These are phyloP conservation scores for Jaenimonas drosophilae DNA, from an alignment of 208 protist species.

Conservation along the genomic window DNA sequence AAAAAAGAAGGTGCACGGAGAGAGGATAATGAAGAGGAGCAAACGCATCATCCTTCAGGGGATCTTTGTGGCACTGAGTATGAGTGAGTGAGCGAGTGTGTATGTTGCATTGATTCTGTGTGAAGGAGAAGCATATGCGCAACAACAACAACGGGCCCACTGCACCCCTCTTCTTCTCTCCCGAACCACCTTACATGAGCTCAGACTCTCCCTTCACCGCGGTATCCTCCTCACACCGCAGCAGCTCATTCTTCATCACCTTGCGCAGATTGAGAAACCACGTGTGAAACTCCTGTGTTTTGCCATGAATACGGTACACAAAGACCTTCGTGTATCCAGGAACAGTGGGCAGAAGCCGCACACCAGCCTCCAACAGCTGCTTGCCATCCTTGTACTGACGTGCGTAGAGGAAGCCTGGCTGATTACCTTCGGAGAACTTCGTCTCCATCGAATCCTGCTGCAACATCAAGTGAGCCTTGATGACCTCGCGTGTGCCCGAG, in stretches of 20 bases:
- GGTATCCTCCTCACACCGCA: constrained; percentile 79
- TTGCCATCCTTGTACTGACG: constrained; percentile 31
- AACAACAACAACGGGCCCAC: neutral
- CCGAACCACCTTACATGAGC: constrained; percentile 36
- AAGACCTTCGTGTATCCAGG: constrained; percentile 75
- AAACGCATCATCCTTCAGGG: no score
- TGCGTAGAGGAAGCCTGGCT: constrained; percentile 65
- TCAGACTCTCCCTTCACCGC: constrained; percentile 72
- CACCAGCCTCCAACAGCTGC: constrained; percentile 59
- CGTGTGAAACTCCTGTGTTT: constrained; percentile 68
- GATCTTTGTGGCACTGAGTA: no score
- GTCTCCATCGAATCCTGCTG: constrained; percentile 47
- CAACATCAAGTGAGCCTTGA: constrained; percentile 49
- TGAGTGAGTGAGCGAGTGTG: no score
- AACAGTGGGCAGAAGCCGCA: constrained; percentile 49
- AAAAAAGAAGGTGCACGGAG: no score
- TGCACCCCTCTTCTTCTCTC: neutral
- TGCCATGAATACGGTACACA: constrained; percentile 74
- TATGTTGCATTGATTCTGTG: neutral
- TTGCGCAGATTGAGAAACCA: constrained; percentile 76
- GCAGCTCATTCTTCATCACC: constrained; percentile 64
- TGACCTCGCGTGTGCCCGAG: constrained; percentile 51
- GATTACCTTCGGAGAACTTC: constrained; percentile 45
- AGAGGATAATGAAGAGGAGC: no score
- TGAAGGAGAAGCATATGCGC: neutral